Conservation (phyloP, 176 grass and related monocot species). For the Poa annua region DNA sequence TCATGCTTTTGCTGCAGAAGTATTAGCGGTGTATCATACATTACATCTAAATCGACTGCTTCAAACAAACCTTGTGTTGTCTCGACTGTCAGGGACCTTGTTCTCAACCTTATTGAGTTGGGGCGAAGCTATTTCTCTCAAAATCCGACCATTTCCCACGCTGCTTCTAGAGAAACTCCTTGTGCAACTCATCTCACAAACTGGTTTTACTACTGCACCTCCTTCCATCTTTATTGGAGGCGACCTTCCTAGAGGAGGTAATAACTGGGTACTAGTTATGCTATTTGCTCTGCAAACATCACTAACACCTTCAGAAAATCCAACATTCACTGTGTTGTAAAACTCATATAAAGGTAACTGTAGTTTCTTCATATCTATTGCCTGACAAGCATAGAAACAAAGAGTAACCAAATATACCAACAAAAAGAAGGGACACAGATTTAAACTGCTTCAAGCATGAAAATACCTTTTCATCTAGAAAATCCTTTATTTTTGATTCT, state of each 20-base stretch:
- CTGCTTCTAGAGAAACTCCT: slow-evolving; percentile 61
- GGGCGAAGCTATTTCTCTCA: slow-evolving; percentile 78
- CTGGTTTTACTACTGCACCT: slow-evolving; percentile 49
- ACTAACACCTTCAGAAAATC: slow-evolving; percentile 45
- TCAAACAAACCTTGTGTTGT: slow-evolving; percentile 59
- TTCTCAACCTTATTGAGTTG: slow-evolving; percentile 52
- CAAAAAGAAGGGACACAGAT: background rate
- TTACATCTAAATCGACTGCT: slow-evolving; percentile 5
- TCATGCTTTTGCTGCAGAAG: slow-evolving; percentile 13
- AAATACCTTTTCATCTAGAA: slow-evolving; percentile 89
- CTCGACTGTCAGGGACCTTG: slow-evolving; percentile 49
- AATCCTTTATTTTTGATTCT: slow-evolving; percentile 65
- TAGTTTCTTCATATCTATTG: slow-evolving; percentile 88
- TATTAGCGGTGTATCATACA: background rate
- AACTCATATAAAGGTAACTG: slow-evolving; percentile 93
- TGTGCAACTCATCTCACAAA: slow-evolving; percentile 49
- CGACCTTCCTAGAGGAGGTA: slow-evolving; percentile 38
- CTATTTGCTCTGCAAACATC: slow-evolving; percentile 55
- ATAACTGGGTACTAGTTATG: slow-evolving; percentile 13
- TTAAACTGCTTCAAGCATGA: slow-evolving; percentile 14
- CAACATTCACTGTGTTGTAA: slow-evolving; percentile 74
- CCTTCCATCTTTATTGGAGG: slow-evolving; percentile 51
- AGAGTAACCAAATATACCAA: background rate
- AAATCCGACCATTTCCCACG: slow-evolving; percentile 47
- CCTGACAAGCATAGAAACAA: slow-evolving; percentile 48